Evolutionary conservation across 371 early-diverging fungal genomes (phyloP), one percentile per base, ranked within the genome.

Genomic region (Mortierella sp.): DNA sequence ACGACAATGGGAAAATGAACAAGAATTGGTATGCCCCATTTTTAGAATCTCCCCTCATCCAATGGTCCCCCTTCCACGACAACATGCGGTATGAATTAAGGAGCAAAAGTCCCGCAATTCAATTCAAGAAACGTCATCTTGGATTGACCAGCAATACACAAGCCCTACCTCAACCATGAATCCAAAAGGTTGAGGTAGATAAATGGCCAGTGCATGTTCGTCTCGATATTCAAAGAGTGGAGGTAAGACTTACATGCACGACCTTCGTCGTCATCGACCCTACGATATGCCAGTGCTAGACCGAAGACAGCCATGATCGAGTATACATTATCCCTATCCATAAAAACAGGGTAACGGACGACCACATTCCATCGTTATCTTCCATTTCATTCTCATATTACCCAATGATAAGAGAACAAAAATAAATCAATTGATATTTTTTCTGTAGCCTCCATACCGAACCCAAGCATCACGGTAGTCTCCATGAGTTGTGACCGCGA

Each of bases 401-500:
- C 22, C 26, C n/a, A 37, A 54, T n/a, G 3, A 34, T 9, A 45
- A 37, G 12, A 15, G 15, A 28, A 64, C 8, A 45, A 65, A 8
- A 61, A 42, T 29, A 26, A 32, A 26, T 15, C 13, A 15, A n/a
- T 17, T 32, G 9, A 12, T 8, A 8, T 19, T 6, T 45, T n/a
- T 15, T 45, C 19, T 1, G 19, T 6, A 45, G 45, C 15, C 42
- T 49, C 23, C 86, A 71, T 88, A 93, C 93, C 94, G 87, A 56
- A 95, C 95, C 96, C 96, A 96, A 34, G 96, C 96, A 85, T 96
- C 96, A 1, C 92, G 87, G 70, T 96, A 95, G 83, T 96, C 93
- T 42, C 95, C 95, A 57, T 90, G 90, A 6, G 86, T 89, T 0
- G 95, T 95, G 40, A 96, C 90, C 35, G 96, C 96, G 7, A 94